Percentiles rank a stretch among this genome's conserved stretches.
Conservation (phyloP, 2,329 filamentous ascomycete genomes). For the Neodidymelliopsis sp. region DNA sequence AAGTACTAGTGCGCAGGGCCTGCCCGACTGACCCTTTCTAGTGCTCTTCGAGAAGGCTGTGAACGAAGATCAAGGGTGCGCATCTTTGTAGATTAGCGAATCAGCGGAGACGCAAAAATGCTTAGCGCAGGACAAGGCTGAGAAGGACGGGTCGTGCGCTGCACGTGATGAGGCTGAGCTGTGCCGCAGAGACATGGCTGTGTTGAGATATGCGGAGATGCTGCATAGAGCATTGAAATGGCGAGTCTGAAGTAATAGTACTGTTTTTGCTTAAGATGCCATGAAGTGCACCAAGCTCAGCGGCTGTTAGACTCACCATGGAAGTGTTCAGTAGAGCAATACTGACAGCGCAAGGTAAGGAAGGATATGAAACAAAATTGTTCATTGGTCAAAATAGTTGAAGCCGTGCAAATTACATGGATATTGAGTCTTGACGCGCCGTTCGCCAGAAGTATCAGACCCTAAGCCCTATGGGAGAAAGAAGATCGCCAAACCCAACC, state of each 20-base stretch:
- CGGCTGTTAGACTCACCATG: too few relatives aligned
- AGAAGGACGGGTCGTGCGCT: not conserved
- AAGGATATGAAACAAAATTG: too few relatives aligned
- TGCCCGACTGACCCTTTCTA: conserved; percentile 1
- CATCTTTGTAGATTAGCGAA: not conserved
- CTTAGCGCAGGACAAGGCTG: not conserved
- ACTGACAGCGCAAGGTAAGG: too few relatives aligned
- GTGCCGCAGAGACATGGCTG: not conserved
- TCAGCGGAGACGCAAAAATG: not conserved
- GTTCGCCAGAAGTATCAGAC: conserved; percentile 8
- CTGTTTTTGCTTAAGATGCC: too few relatives aligned
- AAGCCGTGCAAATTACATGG: conserved; percentile 14
- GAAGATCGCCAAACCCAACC: conserved; percentile 8
- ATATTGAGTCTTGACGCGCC: conserved; percentile 1
- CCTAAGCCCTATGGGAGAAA: conserved; percentile 4
- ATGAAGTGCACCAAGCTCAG: too few relatives aligned
- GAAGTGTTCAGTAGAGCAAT: too few relatives aligned
- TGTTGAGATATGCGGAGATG: not conserved
- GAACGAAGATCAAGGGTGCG: not conserved
- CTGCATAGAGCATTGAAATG: not conserved
- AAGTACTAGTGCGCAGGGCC: too few relatives aligned
- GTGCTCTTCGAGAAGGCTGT: conserved; percentile 14
- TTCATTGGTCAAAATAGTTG: conserved; percentile 9
- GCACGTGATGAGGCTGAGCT: conserved; percentile 18
- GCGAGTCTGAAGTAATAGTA: too few relatives aligned